Base-by-base conservation (phyloP, 169 alveolate species). In the Cryptosporidium baileyi region DNA sequence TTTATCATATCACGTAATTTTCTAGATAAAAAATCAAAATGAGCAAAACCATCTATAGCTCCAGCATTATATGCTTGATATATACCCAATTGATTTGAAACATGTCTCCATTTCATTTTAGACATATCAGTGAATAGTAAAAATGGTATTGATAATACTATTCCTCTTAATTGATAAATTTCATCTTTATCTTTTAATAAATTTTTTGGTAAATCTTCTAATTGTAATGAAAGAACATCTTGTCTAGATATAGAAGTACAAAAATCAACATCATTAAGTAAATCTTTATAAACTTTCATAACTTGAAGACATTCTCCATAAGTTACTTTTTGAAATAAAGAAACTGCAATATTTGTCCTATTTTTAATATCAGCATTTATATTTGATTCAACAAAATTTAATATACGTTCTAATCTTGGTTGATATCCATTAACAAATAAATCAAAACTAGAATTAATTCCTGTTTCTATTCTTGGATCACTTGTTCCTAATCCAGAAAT, bases 11-110 rank as follows among this genome's bases (percentile, higher is more conserved):
- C 85, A 41, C 54, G 65, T 1, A 74, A 36, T n/a, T 74, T 74
- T 57, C 36, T 54, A 32, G 52, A 74, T n/a, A 74, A 60, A 44
- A 74, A 74, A 28, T 57, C 60, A 38, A 74, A 74, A 22, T 74
- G 85, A 57, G 74, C 85, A 74, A 74, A 74, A 41, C 85, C 85
- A 43, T 74, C 85, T 24, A 74, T 74, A 19, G 60, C 85, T 54
- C 85, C 85, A 11, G 61, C 45, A 40, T 59, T 74, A 26, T 74
- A 74, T 24, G 59, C 65, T 26, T 74, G 85, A 61, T 74, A 74
- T 32, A 54, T 34, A 5, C 85, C 85, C n/a, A 11, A 17, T 0
- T 41, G 45, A 11, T 38, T 51, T 32, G 36, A 6, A 28, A 36
- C 59, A 26, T 74, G 67, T 57, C 85, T 74, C 85, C 85, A 74